A percentile compares a stretch with the other conserved stretches of the same genome.
These are phyloP conservation scores for Leucocoprinus birnbaumii DNA, from an alignment of 768 basidiomycete species.

Conservation along the genomic window DNA sequence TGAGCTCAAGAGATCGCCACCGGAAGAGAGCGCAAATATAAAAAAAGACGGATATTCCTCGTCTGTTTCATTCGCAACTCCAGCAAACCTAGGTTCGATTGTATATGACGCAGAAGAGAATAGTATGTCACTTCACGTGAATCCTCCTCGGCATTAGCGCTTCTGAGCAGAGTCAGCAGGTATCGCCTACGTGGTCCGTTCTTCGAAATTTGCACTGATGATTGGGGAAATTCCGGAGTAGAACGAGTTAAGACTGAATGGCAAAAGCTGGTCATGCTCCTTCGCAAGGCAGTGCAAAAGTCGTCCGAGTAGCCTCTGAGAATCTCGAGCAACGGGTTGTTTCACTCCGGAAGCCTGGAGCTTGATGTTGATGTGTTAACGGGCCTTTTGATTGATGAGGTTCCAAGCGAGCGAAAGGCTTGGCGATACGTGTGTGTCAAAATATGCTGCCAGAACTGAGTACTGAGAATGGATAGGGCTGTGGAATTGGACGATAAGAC, in stretches of 20 bases:
- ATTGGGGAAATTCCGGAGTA: slow-evolving; percentile 5
- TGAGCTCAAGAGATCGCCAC: background rate
- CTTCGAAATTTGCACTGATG: background rate
- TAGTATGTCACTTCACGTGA: background rate
- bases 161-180: background rate
- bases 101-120: background rate
- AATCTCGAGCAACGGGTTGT: too few relatives aligned
- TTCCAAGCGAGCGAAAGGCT: too few relatives aligned
- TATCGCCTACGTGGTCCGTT: background rate
- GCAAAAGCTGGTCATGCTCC: background rate
- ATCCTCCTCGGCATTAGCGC: too few relatives aligned
- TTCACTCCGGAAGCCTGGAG: too few relatives aligned
- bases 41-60: slow-evolving; percentile 1
- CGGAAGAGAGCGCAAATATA: background rate
- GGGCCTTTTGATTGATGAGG: too few relatives aligned
- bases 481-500: too few relatives aligned
- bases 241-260: background rate
- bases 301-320: too few relatives aligned
- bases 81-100: background rate
- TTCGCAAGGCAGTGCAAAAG: background rate
- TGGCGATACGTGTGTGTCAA: too few relatives aligned
- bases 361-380: too few relatives aligned
- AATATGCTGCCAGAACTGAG: too few relatives aligned
- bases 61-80: background rate
- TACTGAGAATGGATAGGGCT: too few relatives aligned